These are phyloP conservation scores for Flaveria robusta DNA, from an alignment of 129 eudicot species.

Conservation along the genomic window DNA sequence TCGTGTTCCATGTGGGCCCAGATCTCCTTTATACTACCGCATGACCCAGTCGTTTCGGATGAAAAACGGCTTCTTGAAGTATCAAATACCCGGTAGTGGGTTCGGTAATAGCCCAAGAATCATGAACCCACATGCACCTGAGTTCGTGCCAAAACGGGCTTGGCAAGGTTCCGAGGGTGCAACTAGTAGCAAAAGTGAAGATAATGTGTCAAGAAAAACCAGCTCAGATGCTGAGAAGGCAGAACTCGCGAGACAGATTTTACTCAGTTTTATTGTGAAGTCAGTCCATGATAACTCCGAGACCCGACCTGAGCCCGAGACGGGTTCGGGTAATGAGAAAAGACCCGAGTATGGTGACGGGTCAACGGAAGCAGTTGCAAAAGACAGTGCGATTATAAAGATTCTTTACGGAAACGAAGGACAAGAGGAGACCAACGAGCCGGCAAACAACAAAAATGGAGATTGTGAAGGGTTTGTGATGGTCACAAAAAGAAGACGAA, in stretches of 20 bases:
- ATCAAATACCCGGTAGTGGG: conserved; percentile 58
- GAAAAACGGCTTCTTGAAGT: conserved; percentile 58
- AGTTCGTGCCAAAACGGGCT: conserved; percentile 73
- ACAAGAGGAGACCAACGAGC: conserved; percentile 35
- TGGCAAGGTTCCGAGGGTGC: conserved; percentile 51
- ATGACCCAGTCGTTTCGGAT: conserved; percentile 57
- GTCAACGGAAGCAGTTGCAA: conserved; percentile 63
- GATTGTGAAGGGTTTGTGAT: conserved; percentile 93
- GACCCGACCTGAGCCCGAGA: conserved; percentile 32
- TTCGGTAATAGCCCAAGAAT: conserved; percentile 46
- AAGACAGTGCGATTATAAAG: conserved; percentile 79
- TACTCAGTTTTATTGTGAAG: conserved; percentile 87
- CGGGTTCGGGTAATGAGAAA: conserved; percentile 41
- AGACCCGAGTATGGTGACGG: conserved; percentile 39
- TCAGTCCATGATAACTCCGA: conserved; percentile 73
- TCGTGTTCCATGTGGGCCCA: conserved; percentile 93
- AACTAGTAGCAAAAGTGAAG: conserved; percentile 41
- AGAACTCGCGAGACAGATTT: conserved; percentile 93
- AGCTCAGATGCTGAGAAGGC: conserved; percentile 81
- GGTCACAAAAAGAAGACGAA: conserved; percentile 84
- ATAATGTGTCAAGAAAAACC: conserved; percentile 48
- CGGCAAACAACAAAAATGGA: conserved; percentile 41
- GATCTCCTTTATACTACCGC: conserved; percentile 77
- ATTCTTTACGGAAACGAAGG: conserved; percentile 63
- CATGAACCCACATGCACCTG: conserved; percentile 99